These are phyloP conservation scores for Sphaerulina populicola DNA, from an alignment of 2,329 filamentous ascomycete species.

Conservation along the genomic window DNA sequence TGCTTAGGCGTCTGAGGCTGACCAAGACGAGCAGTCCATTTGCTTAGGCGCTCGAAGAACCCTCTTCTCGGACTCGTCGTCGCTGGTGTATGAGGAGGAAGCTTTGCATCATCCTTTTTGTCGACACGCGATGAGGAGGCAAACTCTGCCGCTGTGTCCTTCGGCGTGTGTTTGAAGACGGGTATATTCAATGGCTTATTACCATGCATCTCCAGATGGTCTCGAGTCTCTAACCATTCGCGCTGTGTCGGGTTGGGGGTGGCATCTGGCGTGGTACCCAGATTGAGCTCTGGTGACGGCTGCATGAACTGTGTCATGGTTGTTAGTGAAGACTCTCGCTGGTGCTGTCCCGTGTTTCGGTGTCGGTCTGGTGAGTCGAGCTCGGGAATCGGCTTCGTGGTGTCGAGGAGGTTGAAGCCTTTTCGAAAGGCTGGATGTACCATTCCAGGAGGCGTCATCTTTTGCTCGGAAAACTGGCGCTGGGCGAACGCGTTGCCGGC, in stretches of 20 bases:
- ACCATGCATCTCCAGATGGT: slow-evolving; percentile 29
- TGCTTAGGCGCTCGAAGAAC: slow-evolving; percentile 29
- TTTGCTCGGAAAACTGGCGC: slow-evolving; percentile 21
- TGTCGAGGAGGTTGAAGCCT: slow-evolving; percentile 12
- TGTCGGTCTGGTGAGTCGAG: slow-evolving; percentile 9
- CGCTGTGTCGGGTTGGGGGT: slow-evolving; percentile 31
- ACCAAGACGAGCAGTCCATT: slow-evolving; percentile 8
- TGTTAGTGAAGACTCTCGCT: slow-evolving; percentile 21
- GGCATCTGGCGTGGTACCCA: slow-evolving; percentile 22
- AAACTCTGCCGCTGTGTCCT: slow-evolving; percentile 19
- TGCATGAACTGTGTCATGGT: slow-evolving; percentile 27
- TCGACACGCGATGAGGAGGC: slow-evolving; percentile 9
- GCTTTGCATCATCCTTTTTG: slow-evolving; percentile 9
- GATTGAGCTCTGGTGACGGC: slow-evolving; percentile 22
- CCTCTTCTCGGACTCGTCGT: slow-evolving; percentile 37
- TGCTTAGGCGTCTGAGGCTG: slow-evolving; percentile 7
- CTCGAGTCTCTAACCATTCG: slow-evolving; percentile 35
- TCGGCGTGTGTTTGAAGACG: slow-evolving; percentile 25
- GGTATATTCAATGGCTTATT: slow-evolving; percentile 29
- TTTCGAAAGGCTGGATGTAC: slow-evolving; percentile 25
- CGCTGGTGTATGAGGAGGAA: slow-evolving; percentile 6
- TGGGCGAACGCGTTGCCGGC: slow-evolving; percentile 32
- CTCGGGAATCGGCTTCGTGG: slow-evolving; percentile 12
- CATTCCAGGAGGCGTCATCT: slow-evolving; percentile 17
- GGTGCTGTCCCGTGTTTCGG: not conserved